Percentiles rank a stretch among this genome's conserved stretches.
phyloP scores from a whole-genome alignment of 805 yeast species.

The Grigorovia transvaalensis region DNA sequence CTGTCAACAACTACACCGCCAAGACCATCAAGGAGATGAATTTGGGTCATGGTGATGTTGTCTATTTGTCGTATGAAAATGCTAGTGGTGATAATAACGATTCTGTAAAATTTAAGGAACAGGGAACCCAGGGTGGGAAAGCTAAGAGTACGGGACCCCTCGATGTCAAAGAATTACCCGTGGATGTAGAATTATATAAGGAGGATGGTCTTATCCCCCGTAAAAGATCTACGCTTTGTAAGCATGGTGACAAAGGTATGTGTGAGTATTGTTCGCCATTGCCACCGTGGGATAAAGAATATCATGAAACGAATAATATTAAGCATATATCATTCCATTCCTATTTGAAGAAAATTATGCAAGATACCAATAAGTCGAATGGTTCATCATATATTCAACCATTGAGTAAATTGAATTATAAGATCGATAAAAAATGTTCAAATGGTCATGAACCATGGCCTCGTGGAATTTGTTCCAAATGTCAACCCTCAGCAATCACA shows the following conservation, averaged over 20 bases:
- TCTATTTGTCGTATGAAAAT: constrained; percentile 32
- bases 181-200: constrained; percentile 58
- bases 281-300: constrained; percentile 86
- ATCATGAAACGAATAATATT: constrained; percentile 62
- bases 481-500: constrained; percentile 94
- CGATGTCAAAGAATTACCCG: constrained; percentile 42
- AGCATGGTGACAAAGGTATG: constrained; percentile 91
- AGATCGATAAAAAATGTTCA: constrained; percentile 51
- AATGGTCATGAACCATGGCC: constrained; percentile 94
- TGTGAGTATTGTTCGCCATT: constrained; percentile 94
- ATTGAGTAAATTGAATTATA: constrained; percentile 57
- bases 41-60: constrained; percentile 52
- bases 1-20: constrained; percentile 17
- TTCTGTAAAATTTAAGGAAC: not conserved
- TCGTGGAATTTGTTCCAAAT: constrained; percentile 84
- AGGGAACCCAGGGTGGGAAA: not conserved
- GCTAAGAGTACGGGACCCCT: constrained; percentile 5
- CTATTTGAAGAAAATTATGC: constrained; percentile 60
- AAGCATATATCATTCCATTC: constrained; percentile 88
- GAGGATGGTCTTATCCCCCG: constrained; percentile 68
- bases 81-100: not conserved
- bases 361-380: constrained; percentile 48
- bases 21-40: constrained; percentile 34
- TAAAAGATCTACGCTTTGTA: constrained; percentile 51
- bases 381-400: constrained; percentile 73